Base-by-base conservation (phyloP, 176 grass and related monocot species). In the Poa annua region DNA sequence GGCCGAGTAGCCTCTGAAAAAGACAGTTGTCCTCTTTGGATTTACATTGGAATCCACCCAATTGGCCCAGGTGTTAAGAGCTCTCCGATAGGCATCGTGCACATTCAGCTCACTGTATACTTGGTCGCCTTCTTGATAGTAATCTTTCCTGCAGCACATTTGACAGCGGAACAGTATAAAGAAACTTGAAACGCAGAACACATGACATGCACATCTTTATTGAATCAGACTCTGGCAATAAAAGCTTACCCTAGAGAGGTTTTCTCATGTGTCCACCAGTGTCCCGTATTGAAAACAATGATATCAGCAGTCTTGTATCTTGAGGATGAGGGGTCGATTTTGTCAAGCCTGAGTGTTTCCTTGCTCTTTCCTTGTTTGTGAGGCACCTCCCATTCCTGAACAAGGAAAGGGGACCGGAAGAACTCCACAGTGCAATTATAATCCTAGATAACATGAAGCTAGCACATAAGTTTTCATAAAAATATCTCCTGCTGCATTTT, bases 221-320 rank as follows among this genome's bases (percentile, higher is more conserved):
- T 81, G 45, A 83, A 94, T 34, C 45, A 41, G 29, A 49, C 17
- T 9, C 8, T 57, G 56, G 3, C 7, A 49, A 84, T 3, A 51
- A n/a, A 66, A 77, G 4, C 75, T 86, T 91, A 98, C 96, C 96
- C 96, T 81, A 88, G 78, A 57, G 92, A 86, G 53, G 96, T 98
- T 85, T 98, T 98, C 36, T 91, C 87, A 75, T 98, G 96, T 7
- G 96, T 98, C 96, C 96, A 98, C 96, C 96, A 98, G 76, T 96
- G 96, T 26, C 96, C 93, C 2, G 96, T 92, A 77, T 98, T 98
- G 83, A 98, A 98, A 20, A 98, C 68, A 20, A 98, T 88, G 67
- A 98, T 74, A 86, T 93, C 91, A 11, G 96, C 93, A 74, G 90
- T 74, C 74, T 91, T 88, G 83, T 93, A 95, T 54, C 72, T 93